Base-by-base conservation (phyloP, 1,284 basidiomycete species). In the Microstroma glucosiphilum region DNA sequence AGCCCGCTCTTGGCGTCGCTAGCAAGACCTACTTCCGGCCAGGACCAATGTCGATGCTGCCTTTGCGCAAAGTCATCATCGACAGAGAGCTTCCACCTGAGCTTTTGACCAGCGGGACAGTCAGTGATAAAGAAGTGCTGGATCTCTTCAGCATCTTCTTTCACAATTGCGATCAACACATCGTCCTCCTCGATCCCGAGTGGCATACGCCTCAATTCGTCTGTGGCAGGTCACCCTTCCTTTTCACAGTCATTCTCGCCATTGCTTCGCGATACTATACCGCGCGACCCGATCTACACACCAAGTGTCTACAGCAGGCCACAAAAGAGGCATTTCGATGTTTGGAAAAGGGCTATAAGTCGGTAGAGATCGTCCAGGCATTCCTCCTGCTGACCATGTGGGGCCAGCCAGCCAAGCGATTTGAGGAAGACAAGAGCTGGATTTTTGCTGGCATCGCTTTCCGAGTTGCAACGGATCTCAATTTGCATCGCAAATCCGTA, bases 351-450 rank as follows among this genome's bases (percentile, higher is more conserved):
- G 89, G 89, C 0, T 96, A 92, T 84, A 98, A 98, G 81, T 92
- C 89, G 25, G 88, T 96, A 54, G 96, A 98, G 68, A 82, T 83
- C 40, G 76, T 81, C 21, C 79, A 80, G 64, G 79, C 76, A 11
- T 81, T 81, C 65, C 55, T 80, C 59, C 73, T 81, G 3, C 66
- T 81, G 41, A 73, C 77, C 9, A 66, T 78, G 59, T 82, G 80
- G 71, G 78, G 79, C 46, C 79, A 81, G 64, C 80, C 75, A 15
- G 71, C 40, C 26, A 69, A 80, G 66, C 79, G 82, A 17, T 97
- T 91, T 76, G 96, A 98, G 78, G 92, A 96, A 75, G 94, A 98
- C 81, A 88, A 90, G 73, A 97, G 93, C 0, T 98, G 94, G 92
- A 68, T 77, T 46, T 79, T 79, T 68, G 70, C 73, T 62, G 81